Evolutionary conservation across 805 yeast species (phyloP).

Genomic region (Nakazawaea anatomiae): DNA sequence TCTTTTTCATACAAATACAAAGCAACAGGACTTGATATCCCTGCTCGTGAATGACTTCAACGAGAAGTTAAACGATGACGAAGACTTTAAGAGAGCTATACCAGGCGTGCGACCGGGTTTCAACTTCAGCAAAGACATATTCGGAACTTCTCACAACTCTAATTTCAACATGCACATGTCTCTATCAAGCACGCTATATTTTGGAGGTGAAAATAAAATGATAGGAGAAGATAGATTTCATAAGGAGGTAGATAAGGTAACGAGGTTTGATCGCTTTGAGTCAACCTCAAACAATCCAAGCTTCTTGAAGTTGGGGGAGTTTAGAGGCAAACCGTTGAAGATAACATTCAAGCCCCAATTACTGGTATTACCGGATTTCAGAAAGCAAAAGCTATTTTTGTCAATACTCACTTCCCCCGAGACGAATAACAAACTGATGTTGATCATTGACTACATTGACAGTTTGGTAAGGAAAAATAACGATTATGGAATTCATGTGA

Average conservation of each 20-base stretch:
- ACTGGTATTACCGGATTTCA: neutral
- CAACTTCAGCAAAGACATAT: neutral
- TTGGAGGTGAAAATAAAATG: neutral
- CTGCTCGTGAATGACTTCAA: neutral
- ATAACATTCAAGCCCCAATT: constrained; percentile 3
- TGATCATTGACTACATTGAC: constrained; percentile 1
- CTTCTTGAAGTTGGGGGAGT: neutral
- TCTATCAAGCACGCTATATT: neutral
- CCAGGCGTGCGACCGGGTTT: neutral
- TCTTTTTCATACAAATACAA: neutral
- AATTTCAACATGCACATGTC: constrained; percentile 6
- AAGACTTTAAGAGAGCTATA: neutral
- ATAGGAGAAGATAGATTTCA: neutral
- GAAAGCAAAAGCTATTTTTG: neutral
- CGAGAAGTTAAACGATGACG: neutral
- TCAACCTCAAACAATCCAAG: neutral
- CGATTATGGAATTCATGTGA: neutral
- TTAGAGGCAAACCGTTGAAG: constrained; percentile 1
- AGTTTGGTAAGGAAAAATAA: neutral
- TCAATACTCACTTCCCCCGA: neutral
- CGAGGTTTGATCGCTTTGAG: neutral
- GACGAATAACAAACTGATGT: constrained; percentile 1
- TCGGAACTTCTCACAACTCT: neutral
- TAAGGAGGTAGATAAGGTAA: constrained; percentile 1
- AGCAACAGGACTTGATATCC: neutral